Evolutionary conservation across 2,329 filamentous ascomycete genomes (phyloP).

Genomic region (Trichoderma aggressivum): DNA sequence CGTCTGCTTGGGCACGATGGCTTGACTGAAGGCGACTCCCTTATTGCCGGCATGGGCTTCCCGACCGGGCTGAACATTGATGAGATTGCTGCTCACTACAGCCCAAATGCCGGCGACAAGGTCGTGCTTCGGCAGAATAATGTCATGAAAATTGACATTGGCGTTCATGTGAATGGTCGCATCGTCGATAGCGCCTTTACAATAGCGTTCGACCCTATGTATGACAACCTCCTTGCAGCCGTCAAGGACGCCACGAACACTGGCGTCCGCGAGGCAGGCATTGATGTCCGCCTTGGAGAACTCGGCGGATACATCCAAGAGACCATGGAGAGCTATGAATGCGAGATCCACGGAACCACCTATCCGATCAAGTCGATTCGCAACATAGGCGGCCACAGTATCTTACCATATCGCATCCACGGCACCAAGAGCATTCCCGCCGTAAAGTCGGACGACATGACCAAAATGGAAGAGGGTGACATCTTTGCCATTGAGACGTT

Average conservation of each 20-base stretch:
- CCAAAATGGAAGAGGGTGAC: conserved; percentile 84
- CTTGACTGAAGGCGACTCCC: conserved; percentile 67
- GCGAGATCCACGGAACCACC: conserved; percentile 64
- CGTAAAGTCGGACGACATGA: conserved; percentile 70
- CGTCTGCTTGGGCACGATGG: conserved; percentile 69
- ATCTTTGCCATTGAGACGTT: conserved; percentile 82
- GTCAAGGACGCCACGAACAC: conserved; percentile 72
- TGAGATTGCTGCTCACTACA: conserved; percentile 75
- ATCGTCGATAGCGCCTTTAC: conserved; percentile 75
- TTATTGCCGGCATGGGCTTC: conserved; percentile 74
- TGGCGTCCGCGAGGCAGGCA: conserved; percentile 74
- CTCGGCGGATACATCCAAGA: conserved; percentile 70
- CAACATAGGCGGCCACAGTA: conserved; percentile 73
- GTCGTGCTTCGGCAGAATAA: conserved; percentile 67
- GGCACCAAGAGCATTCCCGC: conserved; percentile 78
- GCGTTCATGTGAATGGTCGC: conserved; percentile 67
- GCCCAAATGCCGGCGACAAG: conserved; percentile 75
- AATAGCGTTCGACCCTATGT: conserved; percentile 64
- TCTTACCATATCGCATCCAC: conserved; percentile 72
- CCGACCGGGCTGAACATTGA: conserved; percentile 76
- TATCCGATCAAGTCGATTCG: conserved; percentile 69
- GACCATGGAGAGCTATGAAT: conserved; percentile 74
- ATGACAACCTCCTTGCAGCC: conserved; percentile 65
- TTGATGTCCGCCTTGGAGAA: conserved; percentile 73
- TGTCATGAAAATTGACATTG: conserved; percentile 72